Evolutionary conservation across 164 flowering plant species (phyloP).

Genomic region (Annona cherimola): DNA sequence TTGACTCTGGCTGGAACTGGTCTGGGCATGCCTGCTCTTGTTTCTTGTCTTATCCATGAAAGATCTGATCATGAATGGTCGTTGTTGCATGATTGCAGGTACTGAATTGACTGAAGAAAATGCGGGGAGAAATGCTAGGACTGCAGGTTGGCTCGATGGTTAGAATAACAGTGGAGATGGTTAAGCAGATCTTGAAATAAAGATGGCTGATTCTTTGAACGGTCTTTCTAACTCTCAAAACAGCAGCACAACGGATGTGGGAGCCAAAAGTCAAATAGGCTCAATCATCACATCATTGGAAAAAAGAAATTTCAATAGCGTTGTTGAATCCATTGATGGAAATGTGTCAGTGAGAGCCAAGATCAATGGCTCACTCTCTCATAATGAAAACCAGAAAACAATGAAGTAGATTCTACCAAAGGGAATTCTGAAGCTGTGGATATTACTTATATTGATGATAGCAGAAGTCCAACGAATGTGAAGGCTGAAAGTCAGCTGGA

Average conservation of each 20-base stretch:
- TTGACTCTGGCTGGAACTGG: no score
- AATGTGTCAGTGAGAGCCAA: slow-evolving; percentile 9
- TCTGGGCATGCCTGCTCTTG: no score
- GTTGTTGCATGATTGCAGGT: slow-evolving; percentile 14
- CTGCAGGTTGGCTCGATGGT: neutral
- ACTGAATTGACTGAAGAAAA: slow-evolving; percentile 17
- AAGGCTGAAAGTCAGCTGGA: slow-evolving; percentile 12
- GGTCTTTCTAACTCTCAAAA: slow-evolving; percentile 4
- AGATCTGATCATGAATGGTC: no score
- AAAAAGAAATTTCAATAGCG: slow-evolving; percentile 12
- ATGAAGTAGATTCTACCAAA: slow-evolving; percentile 6
- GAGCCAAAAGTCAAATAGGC: slow-evolving; percentile 12
- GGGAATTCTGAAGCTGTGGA: slow-evolving; percentile 11
- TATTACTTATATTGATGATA: slow-evolving; percentile 2
- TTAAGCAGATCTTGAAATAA: slow-evolving; percentile 6
- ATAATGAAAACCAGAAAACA: slow-evolving; percentile 13
- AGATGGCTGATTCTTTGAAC: slow-evolving; percentile 10
- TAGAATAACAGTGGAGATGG: slow-evolving; percentile 15
- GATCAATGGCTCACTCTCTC: slow-evolving; percentile 5
- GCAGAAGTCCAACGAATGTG: slow-evolving; percentile 11
- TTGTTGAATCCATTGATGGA: slow-evolving; percentile 18
- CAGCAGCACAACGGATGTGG: slow-evolving; percentile 8
- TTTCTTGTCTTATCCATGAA: no score
- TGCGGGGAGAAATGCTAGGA: slow-evolving; percentile 9
- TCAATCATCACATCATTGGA: slow-evolving; percentile 13